Evolutionary conservation across 768 basidiomycete species (phyloP).

Genomic region (Tephrocybe sp.): DNA sequence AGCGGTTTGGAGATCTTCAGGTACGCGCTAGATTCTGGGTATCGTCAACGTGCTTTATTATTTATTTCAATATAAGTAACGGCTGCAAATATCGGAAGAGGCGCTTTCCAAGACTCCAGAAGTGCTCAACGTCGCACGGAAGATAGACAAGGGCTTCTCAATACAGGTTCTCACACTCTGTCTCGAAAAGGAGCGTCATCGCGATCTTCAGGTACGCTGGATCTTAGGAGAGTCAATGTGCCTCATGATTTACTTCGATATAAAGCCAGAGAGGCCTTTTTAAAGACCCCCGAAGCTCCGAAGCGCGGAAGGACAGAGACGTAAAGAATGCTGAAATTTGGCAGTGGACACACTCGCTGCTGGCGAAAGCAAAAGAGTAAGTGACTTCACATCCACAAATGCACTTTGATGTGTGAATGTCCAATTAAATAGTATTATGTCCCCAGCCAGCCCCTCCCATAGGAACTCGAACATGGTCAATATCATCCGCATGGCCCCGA

Average conservation of each 20-base stretch:
- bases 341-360: not conserved
- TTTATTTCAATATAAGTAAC: slow-evolving; percentile 14
- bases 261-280: too few relatives aligned
- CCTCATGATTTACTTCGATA: too few relatives aligned
- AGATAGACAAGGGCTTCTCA: not conserved
- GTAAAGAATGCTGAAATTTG: not conserved
- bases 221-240: too few relatives aligned
- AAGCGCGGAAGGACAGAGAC: not conserved
- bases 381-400: too few relatives aligned
- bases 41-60: not conserved
- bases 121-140: not conserved
- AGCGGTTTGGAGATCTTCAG: slow-evolving; percentile 50
- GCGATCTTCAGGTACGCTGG: too few relatives aligned
- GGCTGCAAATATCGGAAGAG: slow-evolving; percentile 15
- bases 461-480: too few relatives aligned
- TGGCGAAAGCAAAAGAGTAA: not conserved
- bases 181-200: too few relatives aligned
- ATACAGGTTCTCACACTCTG: too few relatives aligned
- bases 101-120: not conserved
- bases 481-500: too few relatives aligned
- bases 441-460: too few relatives aligned
- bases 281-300: not conserved
- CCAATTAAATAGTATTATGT: too few relatives aligned
- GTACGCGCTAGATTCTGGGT: slow-evolving; percentile 14
- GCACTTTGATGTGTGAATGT: too few relatives aligned